Conservation (phyloP, 139 green algal species). For the Gonium pectorale region DNA sequence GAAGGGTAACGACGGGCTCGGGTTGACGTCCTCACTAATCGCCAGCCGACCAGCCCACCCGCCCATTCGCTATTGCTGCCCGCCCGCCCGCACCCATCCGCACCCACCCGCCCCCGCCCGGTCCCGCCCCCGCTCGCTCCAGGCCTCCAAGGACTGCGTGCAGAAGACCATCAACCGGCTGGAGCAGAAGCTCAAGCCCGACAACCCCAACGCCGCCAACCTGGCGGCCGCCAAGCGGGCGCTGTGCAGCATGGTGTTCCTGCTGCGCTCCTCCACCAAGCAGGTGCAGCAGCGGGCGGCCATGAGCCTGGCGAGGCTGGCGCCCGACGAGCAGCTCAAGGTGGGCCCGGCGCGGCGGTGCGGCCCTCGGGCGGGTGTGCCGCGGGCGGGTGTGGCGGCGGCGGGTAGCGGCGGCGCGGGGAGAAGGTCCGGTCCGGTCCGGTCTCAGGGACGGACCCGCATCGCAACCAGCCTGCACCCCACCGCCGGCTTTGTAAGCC, state of each 20-base stretch:
- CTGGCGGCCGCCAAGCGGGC: conserved; percentile 50
- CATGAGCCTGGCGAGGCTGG: conserved; percentile 87
- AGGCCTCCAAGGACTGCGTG: conserved; percentile 88
- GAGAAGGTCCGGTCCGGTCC: too few species aligned
- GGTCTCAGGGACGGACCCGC: too few species aligned
- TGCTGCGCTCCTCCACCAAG: conserved; percentile 76
- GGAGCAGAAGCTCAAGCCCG: conserved; percentile 82
- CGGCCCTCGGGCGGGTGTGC: too few species aligned
- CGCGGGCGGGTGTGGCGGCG: background rate
- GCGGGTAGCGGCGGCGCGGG: background rate
- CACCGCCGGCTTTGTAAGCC: too few species aligned
- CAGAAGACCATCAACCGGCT: conserved; percentile 96
- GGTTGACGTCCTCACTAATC: too few species aligned
- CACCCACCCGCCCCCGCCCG: too few species aligned
- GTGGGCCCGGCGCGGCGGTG: background rate
- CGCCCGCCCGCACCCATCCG: too few species aligned
- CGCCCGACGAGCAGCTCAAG: conserved; percentile 72
- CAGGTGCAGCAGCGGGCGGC: conserved; percentile 74
- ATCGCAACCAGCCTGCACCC: too few species aligned
- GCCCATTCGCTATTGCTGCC: too few species aligned
- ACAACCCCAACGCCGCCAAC: conserved; percentile 5
- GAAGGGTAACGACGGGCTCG: too few species aligned
- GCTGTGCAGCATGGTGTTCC: conserved; percentile 78
- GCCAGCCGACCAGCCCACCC: too few species aligned
- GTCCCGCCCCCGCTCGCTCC: background rate